Evolutionary conservation across 768 basidiomycete species (phyloP).

Genomic region (Phanerochaete carnosa): DNA sequence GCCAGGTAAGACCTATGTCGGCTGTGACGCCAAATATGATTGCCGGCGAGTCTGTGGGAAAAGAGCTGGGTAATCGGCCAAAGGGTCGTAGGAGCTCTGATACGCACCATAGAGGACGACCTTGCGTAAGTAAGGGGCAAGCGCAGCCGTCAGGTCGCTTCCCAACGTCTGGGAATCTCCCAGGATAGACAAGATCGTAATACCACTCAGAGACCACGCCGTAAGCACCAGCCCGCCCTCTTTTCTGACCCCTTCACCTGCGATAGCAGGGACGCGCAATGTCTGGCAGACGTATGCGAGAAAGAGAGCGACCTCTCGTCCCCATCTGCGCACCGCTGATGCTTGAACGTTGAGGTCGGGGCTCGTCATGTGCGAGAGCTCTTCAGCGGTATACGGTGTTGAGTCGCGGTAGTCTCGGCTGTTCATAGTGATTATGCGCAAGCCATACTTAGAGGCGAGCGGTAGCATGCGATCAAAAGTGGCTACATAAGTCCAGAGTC

Average conservation of each 20-base stretch:
- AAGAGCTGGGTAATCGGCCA: neutral
- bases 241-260: neutral
- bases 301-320: neutral
- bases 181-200: neutral
- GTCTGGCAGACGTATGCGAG: neutral
- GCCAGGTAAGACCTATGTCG: neutral
- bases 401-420: slow-evolving; percentile 3
- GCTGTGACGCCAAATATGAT: neutral
- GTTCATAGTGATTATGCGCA: slow-evolving; percentile 9
- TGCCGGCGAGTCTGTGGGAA: neutral
- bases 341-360: neutral
- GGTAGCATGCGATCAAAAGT: slow-evolving; percentile 4
- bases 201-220: slow-evolving; percentile 6
- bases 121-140: neutral
- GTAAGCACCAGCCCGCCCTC: slow-evolving; percentile 4
- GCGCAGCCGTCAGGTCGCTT: neutral
- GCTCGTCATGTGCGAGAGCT: neutral
- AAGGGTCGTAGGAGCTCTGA: too few species aligned
- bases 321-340: neutral
- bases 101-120: slow-evolving; percentile 6
- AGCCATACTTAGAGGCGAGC: neutral
- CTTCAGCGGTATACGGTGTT: neutral
- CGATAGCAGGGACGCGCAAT: neutral
- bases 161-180: neutral
- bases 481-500: neutral